Evolutionary conservation across 2,329 filamentous ascomycete species (phyloP).

Genomic region (Talaromyces sp.): DNA sequence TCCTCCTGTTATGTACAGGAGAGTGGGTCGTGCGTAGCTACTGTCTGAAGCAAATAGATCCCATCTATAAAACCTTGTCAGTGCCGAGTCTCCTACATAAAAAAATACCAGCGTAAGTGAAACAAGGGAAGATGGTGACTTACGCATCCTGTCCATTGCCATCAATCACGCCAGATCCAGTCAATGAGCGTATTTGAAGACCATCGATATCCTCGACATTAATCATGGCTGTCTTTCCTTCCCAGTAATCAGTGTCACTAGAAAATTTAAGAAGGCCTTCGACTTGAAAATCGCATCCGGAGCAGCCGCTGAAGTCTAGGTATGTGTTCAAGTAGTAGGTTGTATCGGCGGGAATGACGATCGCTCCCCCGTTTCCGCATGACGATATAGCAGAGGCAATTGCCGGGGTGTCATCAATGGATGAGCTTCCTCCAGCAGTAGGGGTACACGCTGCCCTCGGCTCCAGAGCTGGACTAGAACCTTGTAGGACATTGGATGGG

Average conservation of each 20-base stretch:
- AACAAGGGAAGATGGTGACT: neutral
- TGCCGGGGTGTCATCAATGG: constrained; percentile 41
- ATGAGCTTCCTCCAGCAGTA: constrained; percentile 23
- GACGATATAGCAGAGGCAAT: constrained; percentile 39
- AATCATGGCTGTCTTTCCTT: constrained; percentile 38
- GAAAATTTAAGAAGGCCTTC: constrained; percentile 42
- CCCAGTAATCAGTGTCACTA: constrained; percentile 39
- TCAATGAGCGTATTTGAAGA: constrained; percentile 37
- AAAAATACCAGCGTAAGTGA: too few relatives aligned
- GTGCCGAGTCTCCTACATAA: neutral
- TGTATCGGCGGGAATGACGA: constrained; percentile 38
- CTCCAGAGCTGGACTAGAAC: neutral
- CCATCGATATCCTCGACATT: constrained; percentile 33
- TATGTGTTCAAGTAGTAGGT: constrained; percentile 44
- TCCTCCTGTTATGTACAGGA: constrained; percentile 38
- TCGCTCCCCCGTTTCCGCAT: constrained; percentile 43
- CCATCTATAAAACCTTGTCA: neutral
- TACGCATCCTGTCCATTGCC: constrained; percentile 44
- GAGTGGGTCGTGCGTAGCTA: constrained; percentile 37
- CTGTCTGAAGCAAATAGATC: constrained; percentile 38
- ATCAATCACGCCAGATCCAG: constrained; percentile 41
- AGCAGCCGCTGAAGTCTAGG: constrained; percentile 40
- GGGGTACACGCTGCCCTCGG: constrained; percentile 28
- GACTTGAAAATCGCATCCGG: constrained; percentile 43
- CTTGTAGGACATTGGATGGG: neutral